A percentile compares a stretch with the other conserved stretches of the same genome.
Conservation (phyloP, 345 rosid genomes). For the Salix exigua region DNA sequence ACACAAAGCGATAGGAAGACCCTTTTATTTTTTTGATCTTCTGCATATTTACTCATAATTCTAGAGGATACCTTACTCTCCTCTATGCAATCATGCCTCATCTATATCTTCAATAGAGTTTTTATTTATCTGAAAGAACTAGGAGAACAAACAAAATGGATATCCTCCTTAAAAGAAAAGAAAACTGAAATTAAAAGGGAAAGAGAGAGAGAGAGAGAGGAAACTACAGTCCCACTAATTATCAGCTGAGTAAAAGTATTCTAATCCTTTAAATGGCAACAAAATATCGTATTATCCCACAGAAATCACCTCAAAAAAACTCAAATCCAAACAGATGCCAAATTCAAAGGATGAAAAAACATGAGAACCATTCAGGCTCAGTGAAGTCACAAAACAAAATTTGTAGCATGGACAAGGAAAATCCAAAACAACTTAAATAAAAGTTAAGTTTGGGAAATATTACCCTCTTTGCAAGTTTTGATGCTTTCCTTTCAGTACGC, state of each 20-base stretch:
- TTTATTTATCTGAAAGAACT: too few relatives aligned
- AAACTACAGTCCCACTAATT: not conserved
- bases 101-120: too few relatives aligned
- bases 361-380: not conserved
- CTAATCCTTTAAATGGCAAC: not conserved
- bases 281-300: not conserved
- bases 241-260: not conserved
- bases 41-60: not conserved
- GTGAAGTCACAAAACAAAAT: not conserved
- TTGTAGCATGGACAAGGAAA: not conserved
- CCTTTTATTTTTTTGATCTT: not conserved
- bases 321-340: not conserved
- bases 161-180: not conserved
- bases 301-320: not conserved
- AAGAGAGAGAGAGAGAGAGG: not conserved
- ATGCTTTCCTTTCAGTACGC: constrained; percentile 66
- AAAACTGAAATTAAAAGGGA: too few relatives aligned
- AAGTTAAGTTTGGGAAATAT: constrained; percentile 16
- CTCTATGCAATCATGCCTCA: not conserved
- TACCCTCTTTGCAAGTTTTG: constrained; percentile 95
- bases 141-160: not conserved
- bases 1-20: not conserved
- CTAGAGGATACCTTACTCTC: not conserved
- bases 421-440: not conserved
- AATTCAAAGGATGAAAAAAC: not conserved